Evolutionary conservation across 23 red algal species (phyloP), one percentile per base, ranked within the genome.

Genomic region (Cyanidiococcus yangmingshanensis): DNA sequence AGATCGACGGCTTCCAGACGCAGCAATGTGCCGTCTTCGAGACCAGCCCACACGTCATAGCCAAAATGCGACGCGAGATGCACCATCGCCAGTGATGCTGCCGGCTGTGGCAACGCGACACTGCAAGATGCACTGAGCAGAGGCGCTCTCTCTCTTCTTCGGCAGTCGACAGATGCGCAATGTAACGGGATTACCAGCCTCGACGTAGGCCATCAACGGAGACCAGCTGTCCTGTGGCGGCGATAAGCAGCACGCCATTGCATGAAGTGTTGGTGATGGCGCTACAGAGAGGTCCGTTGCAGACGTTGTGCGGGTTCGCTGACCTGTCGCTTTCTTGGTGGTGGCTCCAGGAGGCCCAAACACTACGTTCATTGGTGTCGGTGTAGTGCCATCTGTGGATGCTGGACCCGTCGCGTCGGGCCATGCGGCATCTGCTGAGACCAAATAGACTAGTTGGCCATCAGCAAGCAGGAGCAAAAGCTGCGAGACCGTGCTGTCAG

Each of bases 21-120:
- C 63, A 71, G 63, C 63, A 71, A 35, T 7, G n/a, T 25, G 27
- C 63, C 63, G 63, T 71, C n/a, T 71, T 71, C n/a, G n/a, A 71
- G 63, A 7, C 63, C 63, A 3, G 32, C 63, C n/a, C 63, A 71
- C 12, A 71, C 12, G n/a, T 25, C 63, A 21, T 15, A 7, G 7
- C 15, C 16, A 12, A 29, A 25, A 7, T 2, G 16, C 7, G 63
- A 27, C 7, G 63, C 21, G 63, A 29, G 15, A 29, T 32, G n/a
- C 63, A 25, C 21, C 27, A 29, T 29, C 7, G 63, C 63, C 27
- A 71, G 3, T 29, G 12, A 7, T 12, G 63, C 32, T 25, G 63
- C 12, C 63, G 32, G n/a, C 21, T 71, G n/a, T 29, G 63, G 63
- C 63, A 71, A 29, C 7, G 27, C 12, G 16, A 71, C 63, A 30